A percentile compares a stretch with the other conserved stretches of the same genome.
These are phyloP conservation scores for Alloteropsis angusta DNA, from an alignment of 202 grass and related monocot genomes.

Conservation along the genomic window DNA sequence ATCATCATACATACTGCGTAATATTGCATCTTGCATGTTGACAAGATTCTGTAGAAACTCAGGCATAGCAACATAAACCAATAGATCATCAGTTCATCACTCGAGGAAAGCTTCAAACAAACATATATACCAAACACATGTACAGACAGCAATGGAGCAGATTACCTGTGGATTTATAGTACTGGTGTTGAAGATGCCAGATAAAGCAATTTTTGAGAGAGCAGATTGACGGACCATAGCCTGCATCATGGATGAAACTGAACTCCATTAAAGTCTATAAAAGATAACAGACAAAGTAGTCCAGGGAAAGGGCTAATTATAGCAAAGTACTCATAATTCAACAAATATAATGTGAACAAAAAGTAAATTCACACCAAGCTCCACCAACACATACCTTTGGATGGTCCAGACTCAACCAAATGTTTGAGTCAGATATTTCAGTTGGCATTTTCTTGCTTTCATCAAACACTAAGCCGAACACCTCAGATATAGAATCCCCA, in stretches of 20 bases:
- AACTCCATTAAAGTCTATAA: neutral
- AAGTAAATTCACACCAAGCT: neutral
- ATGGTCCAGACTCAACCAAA: constrained; percentile 90
- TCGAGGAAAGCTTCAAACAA: constrained; percentile 13
- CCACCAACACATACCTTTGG: constrained; percentile 53
- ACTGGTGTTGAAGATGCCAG: constrained; percentile 45
- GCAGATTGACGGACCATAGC: constrained; percentile 54
- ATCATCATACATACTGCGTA: constrained; percentile 59
- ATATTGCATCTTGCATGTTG: constrained; percentile 68
- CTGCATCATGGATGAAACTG: constrained; percentile 36
- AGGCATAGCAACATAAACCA: constrained; percentile 25
- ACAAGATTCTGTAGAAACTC: constrained; percentile 45
- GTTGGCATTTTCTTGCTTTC: constrained; percentile 29
- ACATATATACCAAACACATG: constrained; percentile 7
- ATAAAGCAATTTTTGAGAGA: constrained; percentile 62
- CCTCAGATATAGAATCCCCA: constrained; percentile 37
- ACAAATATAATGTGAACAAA: constrained; percentile 6
- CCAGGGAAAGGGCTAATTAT: neutral
- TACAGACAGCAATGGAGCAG: constrained; percentile 8
- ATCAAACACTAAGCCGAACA: constrained; percentile 44
- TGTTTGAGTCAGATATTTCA: constrained; percentile 62
- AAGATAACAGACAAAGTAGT: constrained; percentile 19
- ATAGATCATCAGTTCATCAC: neutral
- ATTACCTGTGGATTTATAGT: constrained; percentile 51
- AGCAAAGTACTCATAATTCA: constrained; percentile 9